Base-by-base conservation (phyloP, 441 rosid species). In the Eutrema salsugineum region DNA sequence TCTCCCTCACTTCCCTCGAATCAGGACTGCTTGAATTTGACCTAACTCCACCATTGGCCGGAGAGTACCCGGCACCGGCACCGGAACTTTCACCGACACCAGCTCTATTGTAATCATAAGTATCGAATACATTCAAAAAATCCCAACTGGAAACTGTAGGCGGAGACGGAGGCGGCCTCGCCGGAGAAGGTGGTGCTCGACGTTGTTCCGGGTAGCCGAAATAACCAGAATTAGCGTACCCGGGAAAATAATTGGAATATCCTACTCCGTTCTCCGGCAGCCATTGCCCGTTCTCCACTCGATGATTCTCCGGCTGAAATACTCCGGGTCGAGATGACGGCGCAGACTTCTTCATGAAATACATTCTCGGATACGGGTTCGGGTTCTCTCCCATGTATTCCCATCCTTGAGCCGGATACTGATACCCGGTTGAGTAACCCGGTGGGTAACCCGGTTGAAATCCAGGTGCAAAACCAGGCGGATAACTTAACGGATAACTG, bases 1-100 rank as follows among this genome's bases (percentile, higher is more conserved):
- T 85, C 77, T 90, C 97, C 75, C 97, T 86, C 66, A 94, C 95
- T 75, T 87, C 97, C 68, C 89, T 91, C 16, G 97, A 90, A 70
- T 94, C 99, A 15, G 90, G 97, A 64, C 97, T 94, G 47, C 97
- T 88, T 5, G 94, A 70, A 36, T 30, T 81, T 28, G 99, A 91
- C 65, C 88, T 83, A 28, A 64, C 78, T 22, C 85, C 87, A 59
- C 68, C 78, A 60, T 53, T 77, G 15, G 70, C 76, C 46, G 64
- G 64, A 4, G 85, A 49, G 36, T 80, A 83, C 17, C 80, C 85
- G 16, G 53, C 73, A 35, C 72, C 65, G 6, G 12, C 19, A 11
- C 63, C 69, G 42, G 68, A 40, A 22, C 53, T 65, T 11, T 39
- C 78, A 0, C 73, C 68, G 0, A 44, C 44, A 49, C 71, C 68